Percentiles rank a stretch among this genome's conserved stretches.
Evolutionary conservation across 495 filamentous ascomycete species (phyloP).

Genomic region (Umbilicaria muhlenbergii): DNA sequence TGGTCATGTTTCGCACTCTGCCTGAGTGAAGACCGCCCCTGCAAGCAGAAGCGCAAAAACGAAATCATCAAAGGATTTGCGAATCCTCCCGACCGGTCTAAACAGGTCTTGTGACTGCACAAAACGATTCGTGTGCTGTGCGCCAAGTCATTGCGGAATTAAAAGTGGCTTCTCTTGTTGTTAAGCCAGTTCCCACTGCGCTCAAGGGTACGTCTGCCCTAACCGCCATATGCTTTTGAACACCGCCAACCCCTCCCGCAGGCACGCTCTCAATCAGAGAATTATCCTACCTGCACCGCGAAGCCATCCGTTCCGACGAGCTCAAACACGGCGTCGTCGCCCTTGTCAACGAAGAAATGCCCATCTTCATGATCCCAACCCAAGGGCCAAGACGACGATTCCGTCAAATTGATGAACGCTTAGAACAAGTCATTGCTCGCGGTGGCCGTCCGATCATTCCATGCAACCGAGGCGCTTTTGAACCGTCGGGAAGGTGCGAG

Average conservation of each 20-base stretch:
- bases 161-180: slow-evolving; percentile 91
- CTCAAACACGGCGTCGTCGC: slow-evolving; percentile 96
- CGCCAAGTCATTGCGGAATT: slow-evolving; percentile 80
- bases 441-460: slow-evolving; percentile 93
- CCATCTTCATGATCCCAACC: slow-evolving; percentile 99
- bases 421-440: slow-evolving; percentile 94
- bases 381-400: slow-evolving; percentile 82
- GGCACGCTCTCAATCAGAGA: slow-evolving; percentile 97
- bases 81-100: slow-evolving; percentile 80
- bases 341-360: slow-evolving; percentile 91
- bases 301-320: slow-evolving; percentile 99
- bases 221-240: not conserved
- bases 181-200: slow-evolving; percentile 91
- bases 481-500: slow-evolving; percentile 78
- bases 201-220: slow-evolving; percentile 52
- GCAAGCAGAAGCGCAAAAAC: slow-evolving; percentile 80
- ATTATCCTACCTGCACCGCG: slow-evolving; percentile 97
- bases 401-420: slow-evolving; percentile 92
- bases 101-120: slow-evolving; percentile 74
- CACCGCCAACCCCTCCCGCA: slow-evolving; percentile 11
- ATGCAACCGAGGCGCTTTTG: slow-evolving; percentile 78
- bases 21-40: slow-evolving; percentile 87
- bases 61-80: slow-evolving; percentile 92
- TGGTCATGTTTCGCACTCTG: slow-evolving; percentile 99
- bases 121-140: slow-evolving; percentile 88